Percentiles rank a stretch among this genome's conserved stretches.
Conservation (phyloP, 2,329 filamentous ascomycete species). For the Xylaria sp. region DNA sequence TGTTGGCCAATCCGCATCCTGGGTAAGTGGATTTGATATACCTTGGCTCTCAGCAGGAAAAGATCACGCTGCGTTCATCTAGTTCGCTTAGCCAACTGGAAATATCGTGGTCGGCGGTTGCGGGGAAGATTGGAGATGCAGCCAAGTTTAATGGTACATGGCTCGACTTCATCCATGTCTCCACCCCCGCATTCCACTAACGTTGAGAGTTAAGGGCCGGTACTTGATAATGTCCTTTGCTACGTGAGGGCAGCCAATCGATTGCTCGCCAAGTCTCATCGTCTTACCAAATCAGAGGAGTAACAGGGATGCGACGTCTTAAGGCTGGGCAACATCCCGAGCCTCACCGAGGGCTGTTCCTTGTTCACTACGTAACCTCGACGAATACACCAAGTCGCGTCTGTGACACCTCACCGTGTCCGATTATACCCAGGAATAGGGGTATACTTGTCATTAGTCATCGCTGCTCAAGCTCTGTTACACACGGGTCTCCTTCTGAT, state of each 20-base stretch:
- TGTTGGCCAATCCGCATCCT: conserved; percentile 6
- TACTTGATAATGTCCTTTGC: background rate
- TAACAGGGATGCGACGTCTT: conserved; percentile 36
- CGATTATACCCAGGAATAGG: background rate
- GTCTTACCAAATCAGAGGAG: conserved; percentile 17
- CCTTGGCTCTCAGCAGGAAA: background rate
- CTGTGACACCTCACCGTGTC: background rate
- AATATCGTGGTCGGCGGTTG: conserved; percentile 29
- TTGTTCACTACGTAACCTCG: conserved; percentile 22
- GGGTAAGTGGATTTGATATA: background rate
- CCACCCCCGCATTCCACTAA: conserved; percentile 46
- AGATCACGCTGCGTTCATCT: background rate
- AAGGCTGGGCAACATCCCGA: conserved; percentile 45
- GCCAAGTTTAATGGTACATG: conserved; percentile 32
- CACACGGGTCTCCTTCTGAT: background rate
- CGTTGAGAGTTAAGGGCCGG: conserved; percentile 11
- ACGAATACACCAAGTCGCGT: background rate
- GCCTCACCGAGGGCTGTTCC: conserved; percentile 41
- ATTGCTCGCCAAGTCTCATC: conserved; percentile 13
- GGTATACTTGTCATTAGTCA: background rate
- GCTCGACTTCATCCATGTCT: conserved; percentile 38
- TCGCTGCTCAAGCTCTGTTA: background rate
- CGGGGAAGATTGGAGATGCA: conserved; percentile 40
- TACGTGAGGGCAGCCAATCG: conserved; percentile 37
- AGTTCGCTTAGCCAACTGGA: background rate